Percentiles rank a stretch among this genome's conserved stretches.
Evolutionary conservation across 306 rosid species (phyloP).

Genomic region (Sechiopsis laciniata): DNA sequence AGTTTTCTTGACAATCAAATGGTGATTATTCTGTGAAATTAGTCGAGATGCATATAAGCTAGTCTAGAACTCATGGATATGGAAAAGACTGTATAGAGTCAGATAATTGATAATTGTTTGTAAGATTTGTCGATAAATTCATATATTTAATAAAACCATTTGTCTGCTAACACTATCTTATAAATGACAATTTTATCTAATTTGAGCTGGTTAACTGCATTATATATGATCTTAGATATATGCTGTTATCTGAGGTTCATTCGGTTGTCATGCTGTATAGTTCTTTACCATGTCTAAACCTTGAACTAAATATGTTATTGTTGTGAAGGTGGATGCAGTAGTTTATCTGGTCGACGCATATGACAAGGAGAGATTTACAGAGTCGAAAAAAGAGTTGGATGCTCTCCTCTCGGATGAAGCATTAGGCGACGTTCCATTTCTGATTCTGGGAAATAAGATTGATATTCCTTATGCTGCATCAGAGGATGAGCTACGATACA

Average conservation of each 20-base stretch:
- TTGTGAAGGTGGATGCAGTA: conserved; percentile 75
- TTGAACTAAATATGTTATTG: not conserved
- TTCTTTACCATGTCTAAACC: no score
- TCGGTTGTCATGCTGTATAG: no score
- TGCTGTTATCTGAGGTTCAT: no score
- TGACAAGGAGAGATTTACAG: conserved; percentile 77
- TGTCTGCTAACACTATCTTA: not conserved
- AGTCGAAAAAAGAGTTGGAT: conserved; percentile 74
- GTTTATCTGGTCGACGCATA: conserved; percentile 69
- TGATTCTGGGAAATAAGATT: conserved; percentile 78
- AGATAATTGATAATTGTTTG: no score
- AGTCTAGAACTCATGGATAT: no score
- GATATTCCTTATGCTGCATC: conserved; percentile 83
- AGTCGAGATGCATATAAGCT: no score
- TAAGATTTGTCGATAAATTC: no score
- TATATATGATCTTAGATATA: no score
- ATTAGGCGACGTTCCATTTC: conserved; percentile 64
- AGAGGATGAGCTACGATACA: conserved; percentile 70
- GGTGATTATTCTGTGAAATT: no score
- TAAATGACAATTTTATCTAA: not conserved
- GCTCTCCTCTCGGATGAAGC: conserved; percentile 79
- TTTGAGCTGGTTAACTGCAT: not conserved
- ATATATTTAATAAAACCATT: not conserved
- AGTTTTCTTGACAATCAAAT: no score
- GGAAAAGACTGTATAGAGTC: no score